A percentile compares a stretch with the other conserved stretches of the same genome.
Conservation (phyloP, 176 grass and related monocot species). For the Ensete ventricosum region DNA sequence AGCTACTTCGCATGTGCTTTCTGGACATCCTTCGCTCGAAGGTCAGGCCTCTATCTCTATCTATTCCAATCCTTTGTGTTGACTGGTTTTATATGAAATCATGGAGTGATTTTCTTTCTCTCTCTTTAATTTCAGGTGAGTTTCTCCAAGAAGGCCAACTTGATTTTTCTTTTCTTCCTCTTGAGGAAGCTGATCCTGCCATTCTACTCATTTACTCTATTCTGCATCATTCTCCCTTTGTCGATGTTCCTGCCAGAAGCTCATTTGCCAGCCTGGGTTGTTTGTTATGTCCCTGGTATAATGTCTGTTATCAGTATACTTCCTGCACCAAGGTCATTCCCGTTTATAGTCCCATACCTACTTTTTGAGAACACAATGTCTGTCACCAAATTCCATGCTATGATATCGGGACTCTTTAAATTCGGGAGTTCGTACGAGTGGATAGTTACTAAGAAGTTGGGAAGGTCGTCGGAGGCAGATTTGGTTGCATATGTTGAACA, state of each 20-base stretch:
- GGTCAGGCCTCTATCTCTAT: neutral
- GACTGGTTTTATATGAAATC: neutral
- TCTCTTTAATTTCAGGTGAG: conserved; percentile 12
- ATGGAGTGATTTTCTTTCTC: neutral
- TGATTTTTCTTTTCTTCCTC: conserved; percentile 30
- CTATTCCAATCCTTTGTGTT: neutral
- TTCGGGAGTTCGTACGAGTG: conserved; percentile 29
- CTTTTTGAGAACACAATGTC: conserved; percentile 33
- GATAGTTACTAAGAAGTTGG: conserved; percentile 28
- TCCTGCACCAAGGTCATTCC: conserved; percentile 22
- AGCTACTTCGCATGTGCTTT: conserved; percentile 27
- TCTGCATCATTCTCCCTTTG: conserved; percentile 28
- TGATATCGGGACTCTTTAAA: conserved; percentile 24
- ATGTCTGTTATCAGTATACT: conserved; percentile 25
- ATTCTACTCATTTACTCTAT: conserved; percentile 28
- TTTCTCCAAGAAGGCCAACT: conserved; percentile 26
- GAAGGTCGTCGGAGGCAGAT: conserved; percentile 26
- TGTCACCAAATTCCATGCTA: conserved; percentile 29
- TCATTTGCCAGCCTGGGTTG: conserved; percentile 28
- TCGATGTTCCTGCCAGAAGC: conserved; percentile 28
- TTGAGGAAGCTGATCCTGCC: conserved; percentile 26
- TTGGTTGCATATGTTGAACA: conserved; percentile 17
- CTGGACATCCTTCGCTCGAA: conserved; percentile 24
- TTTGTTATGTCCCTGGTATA: conserved; percentile 25
- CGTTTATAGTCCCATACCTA: conserved; percentile 27